phyloP scores from a whole-genome alignment of 192 early-diverging fungal genomes.

The Podila epicladia region DNA sequence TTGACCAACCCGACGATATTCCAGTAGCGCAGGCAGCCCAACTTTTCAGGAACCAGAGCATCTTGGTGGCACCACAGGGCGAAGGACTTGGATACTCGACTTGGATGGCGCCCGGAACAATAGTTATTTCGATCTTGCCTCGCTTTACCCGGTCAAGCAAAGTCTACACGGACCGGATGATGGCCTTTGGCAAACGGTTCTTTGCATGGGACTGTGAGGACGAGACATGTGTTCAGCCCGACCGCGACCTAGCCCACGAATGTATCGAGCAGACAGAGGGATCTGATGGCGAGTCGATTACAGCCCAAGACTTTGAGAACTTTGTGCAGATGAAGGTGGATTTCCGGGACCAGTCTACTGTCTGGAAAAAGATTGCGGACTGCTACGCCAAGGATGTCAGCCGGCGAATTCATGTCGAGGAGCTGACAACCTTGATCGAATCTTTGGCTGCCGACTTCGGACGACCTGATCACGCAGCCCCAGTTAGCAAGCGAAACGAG shows the following conservation, averaged over 20 bases:
- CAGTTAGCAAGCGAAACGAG: not conserved
- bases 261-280: slow-evolving; percentile 33
- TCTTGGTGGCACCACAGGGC: slow-evolving; percentile 41
- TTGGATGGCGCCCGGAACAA: slow-evolving; percentile 37
- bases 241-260: slow-evolving; percentile 40
- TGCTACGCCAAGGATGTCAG: slow-evolving; percentile 49
- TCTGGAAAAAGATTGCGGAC: slow-evolving; percentile 42
- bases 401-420: slow-evolving; percentile 28
- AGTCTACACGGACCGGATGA: slow-evolving; percentile 49
- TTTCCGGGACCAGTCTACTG: slow-evolving; percentile 23
- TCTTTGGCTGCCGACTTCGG: slow-evolving; percentile 27
- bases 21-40: slow-evolving; percentile 33
- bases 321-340: slow-evolving; percentile 41
- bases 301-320: slow-evolving; percentile 31
- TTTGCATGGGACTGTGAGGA: slow-evolving; percentile 48
- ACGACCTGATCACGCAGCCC: not conserved
- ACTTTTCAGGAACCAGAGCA: slow-evolving; percentile 33
- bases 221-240: slow-evolving; percentile 41
- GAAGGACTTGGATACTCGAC: slow-evolving; percentile 36
- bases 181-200: slow-evolving; percentile 46
- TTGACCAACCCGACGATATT: slow-evolving; percentile 29
- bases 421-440: slow-evolving; percentile 29
- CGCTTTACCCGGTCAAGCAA: slow-evolving; percentile 48
- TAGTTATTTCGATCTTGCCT: slow-evolving; percentile 35
- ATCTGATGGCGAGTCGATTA: slow-evolving; percentile 17